Evolutionary conservation across 1,284 basidiomycete genomes (phyloP), one percentile per base, ranked within the genome.

Genomic region (Leccinum solheimii): DNA sequence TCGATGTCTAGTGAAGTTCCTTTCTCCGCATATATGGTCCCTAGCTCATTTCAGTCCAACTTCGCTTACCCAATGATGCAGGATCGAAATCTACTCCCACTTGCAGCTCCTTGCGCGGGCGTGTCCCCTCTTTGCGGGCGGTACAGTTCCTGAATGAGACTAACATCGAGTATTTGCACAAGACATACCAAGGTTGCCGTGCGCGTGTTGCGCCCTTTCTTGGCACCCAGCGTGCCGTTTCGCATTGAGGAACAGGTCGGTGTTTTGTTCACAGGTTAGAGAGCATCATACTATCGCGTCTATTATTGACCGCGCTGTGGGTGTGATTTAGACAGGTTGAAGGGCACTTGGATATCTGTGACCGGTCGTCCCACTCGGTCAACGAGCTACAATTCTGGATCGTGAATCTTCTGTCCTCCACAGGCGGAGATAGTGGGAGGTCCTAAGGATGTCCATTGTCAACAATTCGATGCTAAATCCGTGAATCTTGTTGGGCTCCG

Each of bases 41-140:
- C 16, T 68, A 66, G n/a, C 66, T 69, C 45, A 38, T 65, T 21
- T 70, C 66, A 1, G 36, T 65, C 23, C 68, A 72, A 1, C 50
- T 66, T 14, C 26, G 23, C n/a, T 8, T 60, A 14, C 26, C 48
- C 1, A 27, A 4, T 3, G 2, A 30, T 21, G 8, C 4, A 11
- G 9, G 3, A 23, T 36, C 19, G 8, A 54, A 11, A 6, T 58
- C 1, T n/a, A 43, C 3, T 36, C 14, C 7, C 50, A 57, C 23
- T 3, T 72, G 43, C 55, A 40, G 2, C 48, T 69, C 43, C 43
- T 72, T 27, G 10, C 60, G 0, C 56, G 26, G 13, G 10, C 52
- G 5, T 75, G 72, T 38, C 69, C 9, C 38, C 16, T 40, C 16
- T 40, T 38, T 40, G 38, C 16, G 3, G 38, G 38, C n/a, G 38